Evolutionary conservation across 2,329 filamentous ascomycete species (phyloP), one percentile per base, ranked within the genome.

Genomic region (Nigrospora osmanthi): DNA sequence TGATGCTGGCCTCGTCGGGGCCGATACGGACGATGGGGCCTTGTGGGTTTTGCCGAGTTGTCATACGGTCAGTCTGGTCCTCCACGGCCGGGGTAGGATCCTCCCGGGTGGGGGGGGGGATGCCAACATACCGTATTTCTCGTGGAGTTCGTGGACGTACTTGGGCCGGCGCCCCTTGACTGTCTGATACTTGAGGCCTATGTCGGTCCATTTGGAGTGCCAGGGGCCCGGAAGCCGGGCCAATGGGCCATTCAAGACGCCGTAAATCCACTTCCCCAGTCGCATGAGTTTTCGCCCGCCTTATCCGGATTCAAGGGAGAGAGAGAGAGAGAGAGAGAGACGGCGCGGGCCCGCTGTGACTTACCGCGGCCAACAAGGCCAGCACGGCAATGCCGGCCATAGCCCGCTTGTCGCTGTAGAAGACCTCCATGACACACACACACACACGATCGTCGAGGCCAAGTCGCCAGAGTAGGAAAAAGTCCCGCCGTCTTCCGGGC

Each of bases 1-100:
- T 47, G 23, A 62, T 44, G 43, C 56, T 56, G 45, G 61, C 57
- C 30, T 54, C 50, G 1, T 35, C 31, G 3, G 59, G 59, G 11
- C 43, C 45, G 30, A 59, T 52, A 17, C 53, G 48, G 10, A 53
- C 41, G 11, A 61, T 35, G 23, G 51, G 45, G 11, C 47, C 41
- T 47, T 34, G 28, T 19, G 35, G 28, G 14, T 14, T 14, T 28
- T 2, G 23, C 10, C 23, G 6, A 10, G 6, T 10, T 7, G 5
- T 7, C 23, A 7, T 10, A 7, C 10, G 3, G 9, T 42, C 35
- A 42, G 40, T 12, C 16, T 15, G 17, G 15, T 14, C 16, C 11
- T 32, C 13, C 11, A 14, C 13, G 15, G 1, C n/a, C 3, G 32
- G 19, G 6, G 3, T 13, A 32, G 23, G 37, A 15, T 5, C 11